phyloP scores from a whole-genome alignment of 2,329 filamentous ascomycete species.

The Alternaria triticimaculans region DNA sequence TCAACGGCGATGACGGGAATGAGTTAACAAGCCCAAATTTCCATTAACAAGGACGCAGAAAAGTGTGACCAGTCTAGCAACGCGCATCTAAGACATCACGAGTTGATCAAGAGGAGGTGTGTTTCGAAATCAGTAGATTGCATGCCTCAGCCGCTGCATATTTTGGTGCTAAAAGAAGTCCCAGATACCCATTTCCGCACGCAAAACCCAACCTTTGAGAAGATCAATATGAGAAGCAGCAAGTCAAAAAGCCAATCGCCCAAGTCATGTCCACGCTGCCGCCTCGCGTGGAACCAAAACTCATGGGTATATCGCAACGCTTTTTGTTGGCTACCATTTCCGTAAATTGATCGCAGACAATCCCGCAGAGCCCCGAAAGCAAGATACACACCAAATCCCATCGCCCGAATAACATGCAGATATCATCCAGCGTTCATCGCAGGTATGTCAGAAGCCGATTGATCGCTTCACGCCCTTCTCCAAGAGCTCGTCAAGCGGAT shows the following conservation, averaged over 20 bases:
- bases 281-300: not conserved
- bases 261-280: not conserved
- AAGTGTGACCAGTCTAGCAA: accelerated
- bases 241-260: not conserved
- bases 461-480: too few relatives aligned
- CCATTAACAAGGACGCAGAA: not conserved
- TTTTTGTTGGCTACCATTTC: accelerated
- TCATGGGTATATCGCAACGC: not conserved
- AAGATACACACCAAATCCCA: accelerated
- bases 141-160: not conserved
- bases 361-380: not conserved
- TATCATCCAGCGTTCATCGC: not conserved
- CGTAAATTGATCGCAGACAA: not conserved
- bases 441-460: not conserved
- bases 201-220: not conserved
- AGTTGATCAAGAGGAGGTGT: not conserved
- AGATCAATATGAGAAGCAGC: not conserved
- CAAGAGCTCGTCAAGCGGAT: not conserved
- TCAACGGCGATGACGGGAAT: not conserved
- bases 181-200: too few relatives aligned
- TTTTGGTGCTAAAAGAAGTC: not conserved
- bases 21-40: not conserved
- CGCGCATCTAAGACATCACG: not conserved
- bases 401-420: not conserved
- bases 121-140: too few relatives aligned